Conservation (phyloP, 352 stramenopile genomes). For the Phytophthora ramorum region DNA sequence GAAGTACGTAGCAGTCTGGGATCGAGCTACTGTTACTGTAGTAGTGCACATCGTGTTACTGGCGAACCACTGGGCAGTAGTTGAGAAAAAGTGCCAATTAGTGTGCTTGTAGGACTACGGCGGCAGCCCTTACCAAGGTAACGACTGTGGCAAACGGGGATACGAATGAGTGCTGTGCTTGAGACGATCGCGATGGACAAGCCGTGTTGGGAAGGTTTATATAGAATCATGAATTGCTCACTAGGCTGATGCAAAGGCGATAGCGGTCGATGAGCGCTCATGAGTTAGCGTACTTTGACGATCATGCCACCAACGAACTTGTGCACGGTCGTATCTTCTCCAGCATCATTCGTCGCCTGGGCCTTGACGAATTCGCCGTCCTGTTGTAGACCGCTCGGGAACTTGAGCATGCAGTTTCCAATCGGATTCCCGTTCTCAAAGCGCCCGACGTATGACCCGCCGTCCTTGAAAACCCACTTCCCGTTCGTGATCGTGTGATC, state of each 20-base stretch:
- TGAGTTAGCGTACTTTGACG: slow-evolving; percentile 68
- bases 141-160: no score
- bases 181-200: neutral
- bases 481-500: slow-evolving; percentile 89
- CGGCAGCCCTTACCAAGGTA: no score
- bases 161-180: no score
- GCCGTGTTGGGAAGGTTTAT: neutral
- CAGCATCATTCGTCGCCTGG: slow-evolving; percentile 47
- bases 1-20: no score
- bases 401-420: slow-evolving; percentile 88
- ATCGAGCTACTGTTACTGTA: no score
- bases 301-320: slow-evolving; percentile 79
- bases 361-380: slow-evolving; percentile 84
- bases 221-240: slow-evolving; percentile 25
- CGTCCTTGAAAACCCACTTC: slow-evolving; percentile 93
- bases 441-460: slow-evolving; percentile 77
- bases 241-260: neutral
- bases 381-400: slow-evolving; percentile 87
- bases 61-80: no score
- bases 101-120: no score
- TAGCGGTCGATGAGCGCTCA: neutral
- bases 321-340: slow-evolving; percentile 59
- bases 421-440: slow-evolving; percentile 91
- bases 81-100: no score
- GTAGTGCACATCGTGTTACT: no score